Conservation (phyloP, 2,329 filamentous ascomycete genomes). For the Hypoxylon sp. region DNA sequence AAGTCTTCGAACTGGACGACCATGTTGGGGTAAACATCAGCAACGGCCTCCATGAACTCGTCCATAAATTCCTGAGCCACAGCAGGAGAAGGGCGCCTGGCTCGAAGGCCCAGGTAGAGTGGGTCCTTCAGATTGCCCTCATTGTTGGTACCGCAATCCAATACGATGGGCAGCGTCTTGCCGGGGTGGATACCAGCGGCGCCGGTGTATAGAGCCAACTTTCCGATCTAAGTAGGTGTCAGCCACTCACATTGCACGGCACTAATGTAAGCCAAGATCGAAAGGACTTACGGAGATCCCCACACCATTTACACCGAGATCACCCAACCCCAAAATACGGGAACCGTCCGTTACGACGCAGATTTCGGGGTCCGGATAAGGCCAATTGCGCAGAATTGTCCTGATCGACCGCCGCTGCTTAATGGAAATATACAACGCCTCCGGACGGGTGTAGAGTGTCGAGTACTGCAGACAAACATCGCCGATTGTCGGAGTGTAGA, state of each 20-base stretch:
- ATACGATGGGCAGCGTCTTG: constrained; percentile 81
- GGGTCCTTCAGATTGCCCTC: constrained; percentile 76
- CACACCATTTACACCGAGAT: constrained; percentile 96
- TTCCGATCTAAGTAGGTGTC: constrained; percentile 76
- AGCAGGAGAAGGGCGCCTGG: constrained; percentile 81
- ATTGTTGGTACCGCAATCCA: constrained; percentile 77
- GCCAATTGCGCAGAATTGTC: constrained; percentile 94
- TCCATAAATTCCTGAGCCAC: constrained; percentile 95
- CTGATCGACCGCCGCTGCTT: constrained; percentile 92
- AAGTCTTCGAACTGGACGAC: constrained; percentile 97
- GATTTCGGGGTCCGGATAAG: constrained; percentile 89
- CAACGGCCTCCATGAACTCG: constrained; percentile 94
- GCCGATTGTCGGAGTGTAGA: constrained; percentile 92
- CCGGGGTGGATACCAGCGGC: constrained; percentile 94
- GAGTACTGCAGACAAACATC: constrained; percentile 98
- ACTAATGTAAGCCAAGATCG: constrained; percentile 25
- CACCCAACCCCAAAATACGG: constrained; percentile 90
- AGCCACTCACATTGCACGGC: constrained; percentile 45
- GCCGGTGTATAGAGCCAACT: constrained; percentile 93
- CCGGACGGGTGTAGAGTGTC: constrained; percentile 93
- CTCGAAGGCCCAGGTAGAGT: constrained; percentile 90
- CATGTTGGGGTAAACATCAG: constrained; percentile 77
- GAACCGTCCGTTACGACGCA: constrained; percentile 97
- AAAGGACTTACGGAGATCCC: constrained; percentile 83
- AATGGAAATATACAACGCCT: constrained; percentile 96